Evolutionary conservation across 352 stramenopile genomes (phyloP), one percentile per base, ranked within the genome.

Genomic region (Pythium grandisporangium): DNA sequence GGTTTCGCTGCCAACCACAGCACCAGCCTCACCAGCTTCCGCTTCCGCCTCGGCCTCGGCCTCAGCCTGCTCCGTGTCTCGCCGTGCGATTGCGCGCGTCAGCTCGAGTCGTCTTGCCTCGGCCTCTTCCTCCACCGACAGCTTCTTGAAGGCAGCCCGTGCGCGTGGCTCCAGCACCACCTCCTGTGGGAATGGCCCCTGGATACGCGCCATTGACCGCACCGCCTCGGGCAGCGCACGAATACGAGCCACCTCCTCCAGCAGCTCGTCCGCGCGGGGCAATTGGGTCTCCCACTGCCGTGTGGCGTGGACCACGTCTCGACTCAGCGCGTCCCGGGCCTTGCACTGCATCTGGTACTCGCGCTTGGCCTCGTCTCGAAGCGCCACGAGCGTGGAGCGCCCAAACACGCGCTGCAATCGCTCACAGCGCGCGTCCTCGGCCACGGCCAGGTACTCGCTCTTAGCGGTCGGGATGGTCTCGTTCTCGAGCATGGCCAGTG

Each of bases 111-210:
- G 68, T 13, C 76, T 42, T n/a, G 70, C 76, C 35, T 80, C 45
- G 0, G 71, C 70, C 43, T 90, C 76, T 54, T 90, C 76, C 23
- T 90, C 73, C 0, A 82, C 73, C n/a, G 76, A 90, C 17, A 90
- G 51, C 35, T 90, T 90, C 35, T 87, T 87, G 55, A 86, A 86
- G 23, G 67, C 48, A 0, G 74, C 73, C 16, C 73, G 55, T 26
- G 63, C 70, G 2, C 64, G 53, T 6, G 66, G 76, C 27, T 81
- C 63, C 42, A 79, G 33, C n/a, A 74, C 59, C 10, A 75, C 39
- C 12, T 64, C 56, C 6, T 44, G 30, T 24, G 66, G 58, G 40
- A 90, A 90, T 6, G 76, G 76, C 1, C 76, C 73, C 21, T 24
- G 36, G 35, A 90, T 82, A 3, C 75, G 55, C 1, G 8, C 19